A percentile compares a stretch with the other conserved stretches of the same genome.
Evolutionary conservation across 177 flowering plant genomes (phyloP).

Genomic region (Tripterygium wilfordii): DNA sequence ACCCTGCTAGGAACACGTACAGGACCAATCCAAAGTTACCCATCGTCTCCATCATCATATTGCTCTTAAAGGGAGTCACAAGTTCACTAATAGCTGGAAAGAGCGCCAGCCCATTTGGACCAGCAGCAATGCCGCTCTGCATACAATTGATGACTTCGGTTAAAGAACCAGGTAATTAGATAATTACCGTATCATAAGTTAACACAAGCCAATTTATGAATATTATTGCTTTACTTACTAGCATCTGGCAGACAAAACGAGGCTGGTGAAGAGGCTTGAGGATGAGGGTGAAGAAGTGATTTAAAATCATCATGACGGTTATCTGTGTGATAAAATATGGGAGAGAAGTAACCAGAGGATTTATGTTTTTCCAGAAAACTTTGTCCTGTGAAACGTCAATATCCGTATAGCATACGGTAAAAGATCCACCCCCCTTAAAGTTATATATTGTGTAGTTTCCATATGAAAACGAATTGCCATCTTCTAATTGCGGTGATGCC

Average conservation of each 20-base stretch:
- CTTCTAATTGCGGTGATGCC: no score
- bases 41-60: constrained; percentile 28
- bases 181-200: no score
- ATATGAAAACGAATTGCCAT: no score
- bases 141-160: no score
- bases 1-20: constrained; percentile 39
- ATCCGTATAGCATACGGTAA: no score
- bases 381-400: no score
- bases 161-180: no score
- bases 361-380: neutral
- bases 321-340: neutral
- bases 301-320: constrained; percentile 4
- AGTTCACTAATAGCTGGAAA: neutral
- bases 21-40: constrained; percentile 29
- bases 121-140: neutral
- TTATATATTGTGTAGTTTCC: no score
- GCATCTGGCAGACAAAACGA: constrained; percentile 45
- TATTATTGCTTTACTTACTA: constrained; percentile 30
- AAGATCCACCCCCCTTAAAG: no score
- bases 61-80: constrained; percentile 7
- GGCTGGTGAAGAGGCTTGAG: constrained; percentile 58
- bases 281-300: constrained; percentile 26
- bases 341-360: neutral
- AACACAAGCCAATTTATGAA: neutral
- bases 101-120: neutral